Percentiles rank a stretch among this genome's conserved stretches.
Conservation (phyloP, 1,139 yeast genomes). For the Saccharomycopsis hybrid region DNA sequence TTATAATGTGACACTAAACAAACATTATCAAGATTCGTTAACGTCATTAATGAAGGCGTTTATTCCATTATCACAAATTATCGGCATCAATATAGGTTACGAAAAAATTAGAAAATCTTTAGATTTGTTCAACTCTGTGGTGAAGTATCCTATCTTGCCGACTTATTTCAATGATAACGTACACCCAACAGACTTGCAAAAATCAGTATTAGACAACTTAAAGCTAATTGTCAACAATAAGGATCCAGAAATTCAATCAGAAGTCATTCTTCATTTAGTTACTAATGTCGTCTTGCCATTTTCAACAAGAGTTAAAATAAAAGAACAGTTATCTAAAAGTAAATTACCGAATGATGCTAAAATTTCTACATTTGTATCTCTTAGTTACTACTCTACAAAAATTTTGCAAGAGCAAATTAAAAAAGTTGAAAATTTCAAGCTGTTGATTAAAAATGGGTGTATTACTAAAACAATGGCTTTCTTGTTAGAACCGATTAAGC, state of each 20-base stretch:
- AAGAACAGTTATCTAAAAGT: slow-evolving; percentile 28
- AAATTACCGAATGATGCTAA: slow-evolving; percentile 32
- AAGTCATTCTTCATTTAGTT: slow-evolving; percentile 47
- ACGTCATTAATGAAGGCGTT: slow-evolving; percentile 47
- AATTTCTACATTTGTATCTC: slow-evolving; percentile 62
- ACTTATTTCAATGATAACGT: slow-evolving; percentile 38
- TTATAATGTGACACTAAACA: slow-evolving; percentile 46
- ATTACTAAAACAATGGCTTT: slow-evolving; percentile 35
- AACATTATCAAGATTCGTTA: slow-evolving; percentile 51
- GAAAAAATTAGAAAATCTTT: slow-evolving; percentile 39
- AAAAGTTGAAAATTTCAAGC: slow-evolving; percentile 29
- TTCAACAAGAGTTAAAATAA: slow-evolving; percentile 49
- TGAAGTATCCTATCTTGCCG: slow-evolving; percentile 62
- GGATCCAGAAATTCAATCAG: slow-evolving; percentile 36
- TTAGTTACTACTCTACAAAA: slow-evolving; percentile 47
- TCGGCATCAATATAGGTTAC: slow-evolving; percentile 26
- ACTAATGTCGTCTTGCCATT: slow-evolving; percentile 51
- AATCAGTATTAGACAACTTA: slow-evolving; percentile 42
- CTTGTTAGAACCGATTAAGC: slow-evolving; percentile 36
- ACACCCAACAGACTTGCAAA: slow-evolving; percentile 51
- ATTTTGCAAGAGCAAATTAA: slow-evolving; percentile 36
- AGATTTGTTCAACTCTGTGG: slow-evolving; percentile 48
- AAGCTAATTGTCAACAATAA: slow-evolving; percentile 30
- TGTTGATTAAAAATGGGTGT: slow-evolving; percentile 42
- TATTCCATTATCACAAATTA: slow-evolving; percentile 37